phyloP scores from a whole-genome alignment of 2,329 filamentous ascomycete species.

The Didymella pomorum region DNA sequence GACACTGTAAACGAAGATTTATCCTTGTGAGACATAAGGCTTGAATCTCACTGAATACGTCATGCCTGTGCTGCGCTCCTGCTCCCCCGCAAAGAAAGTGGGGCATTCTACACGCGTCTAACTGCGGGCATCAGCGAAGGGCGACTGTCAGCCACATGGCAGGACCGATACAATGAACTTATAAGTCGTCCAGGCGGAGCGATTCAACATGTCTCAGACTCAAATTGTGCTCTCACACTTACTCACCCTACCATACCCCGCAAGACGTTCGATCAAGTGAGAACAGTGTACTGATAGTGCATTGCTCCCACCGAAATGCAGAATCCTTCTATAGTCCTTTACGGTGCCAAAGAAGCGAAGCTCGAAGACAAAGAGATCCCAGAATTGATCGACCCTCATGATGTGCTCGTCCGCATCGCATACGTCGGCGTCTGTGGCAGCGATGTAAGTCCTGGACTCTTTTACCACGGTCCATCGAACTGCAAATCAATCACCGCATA shows the following conservation, averaged over 20 bases:
- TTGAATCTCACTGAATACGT: background rate
- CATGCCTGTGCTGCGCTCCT: background rate
- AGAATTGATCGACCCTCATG: conserved; percentile 45
- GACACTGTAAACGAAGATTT: no score
- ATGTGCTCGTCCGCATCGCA: conserved; percentile 56
- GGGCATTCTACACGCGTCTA: conserved; percentile 31
- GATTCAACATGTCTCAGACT: background rate
- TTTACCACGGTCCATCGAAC: no score
- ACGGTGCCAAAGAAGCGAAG: conserved; percentile 49
- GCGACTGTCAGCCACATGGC: background rate
- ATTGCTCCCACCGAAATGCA: conserved; percentile 25
- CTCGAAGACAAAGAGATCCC: conserved; percentile 53
- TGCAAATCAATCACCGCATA: no score
- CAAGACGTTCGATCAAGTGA: background rate
- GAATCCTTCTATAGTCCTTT: conserved; percentile 56
- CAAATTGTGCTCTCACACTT: background rate
- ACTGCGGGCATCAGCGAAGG: conserved; percentile 14
- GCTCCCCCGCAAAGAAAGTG: conserved; percentile 51
- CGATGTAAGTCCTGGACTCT: conserved; percentile 32
- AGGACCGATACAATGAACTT: background rate
- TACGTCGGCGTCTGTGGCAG: conserved; percentile 57
- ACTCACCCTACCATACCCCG: background rate
- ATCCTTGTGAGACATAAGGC: no score
- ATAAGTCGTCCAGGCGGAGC: background rate
- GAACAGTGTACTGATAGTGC: no score